Percentiles rank a stretch among this genome's conserved stretches.
Evolutionary conservation across 2,329 filamentous ascomycete species (phyloP).

Genomic region (Geosmithia putterillii): DNA sequence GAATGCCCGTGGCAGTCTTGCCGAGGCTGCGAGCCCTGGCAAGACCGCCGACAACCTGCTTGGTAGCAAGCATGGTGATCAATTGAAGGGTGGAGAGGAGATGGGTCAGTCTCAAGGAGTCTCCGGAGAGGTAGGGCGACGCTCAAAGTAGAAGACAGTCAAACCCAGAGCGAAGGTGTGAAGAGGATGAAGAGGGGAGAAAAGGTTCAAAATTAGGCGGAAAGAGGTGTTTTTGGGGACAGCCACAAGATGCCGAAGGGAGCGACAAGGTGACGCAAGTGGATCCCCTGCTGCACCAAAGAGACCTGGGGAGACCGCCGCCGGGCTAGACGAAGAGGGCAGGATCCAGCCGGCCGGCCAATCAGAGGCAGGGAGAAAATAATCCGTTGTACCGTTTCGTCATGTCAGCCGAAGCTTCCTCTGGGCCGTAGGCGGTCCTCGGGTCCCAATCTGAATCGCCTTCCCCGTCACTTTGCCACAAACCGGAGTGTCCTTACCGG

Average conservation of each 20-base stretch:
- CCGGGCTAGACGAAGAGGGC: background rate
- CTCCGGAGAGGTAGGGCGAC: slow-evolving; percentile 5
- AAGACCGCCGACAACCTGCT: slow-evolving; percentile 54
- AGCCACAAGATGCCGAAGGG: slow-evolving; percentile 4
- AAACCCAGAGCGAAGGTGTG: slow-evolving; percentile 7
- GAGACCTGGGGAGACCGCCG: slow-evolving; percentile 3
- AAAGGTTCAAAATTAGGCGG: slow-evolving; percentile 9
- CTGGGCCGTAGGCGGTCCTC: slow-evolving; percentile 4
- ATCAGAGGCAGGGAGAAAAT: slow-evolving; percentile 11
- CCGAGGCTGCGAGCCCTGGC: slow-evolving; percentile 47
- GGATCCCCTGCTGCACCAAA: slow-evolving; percentile 8
- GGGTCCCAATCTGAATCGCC: background rate
- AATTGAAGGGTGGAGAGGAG: slow-evolving; percentile 15
- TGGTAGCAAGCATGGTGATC: slow-evolving; percentile 55
- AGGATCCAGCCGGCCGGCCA: slow-evolving; percentile 6
- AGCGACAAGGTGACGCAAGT: slow-evolving; percentile 3
- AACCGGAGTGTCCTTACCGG: background rate
- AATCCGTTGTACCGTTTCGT: slow-evolving; percentile 9
- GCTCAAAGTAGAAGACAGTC: slow-evolving; percentile 7
- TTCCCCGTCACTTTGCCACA: background rate
- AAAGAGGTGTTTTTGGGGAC: slow-evolving; percentile 13
- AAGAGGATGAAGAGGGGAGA: slow-evolving; percentile 14
- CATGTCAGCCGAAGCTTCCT: slow-evolving; percentile 6
- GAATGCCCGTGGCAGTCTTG: slow-evolving; percentile 47
- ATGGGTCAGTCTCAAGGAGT: slow-evolving; percentile 8